Evolutionary conservation across 73 alveolate species (phyloP), one percentile per base, ranked within the genome.

Genomic region (Uronychia setigera): DNA sequence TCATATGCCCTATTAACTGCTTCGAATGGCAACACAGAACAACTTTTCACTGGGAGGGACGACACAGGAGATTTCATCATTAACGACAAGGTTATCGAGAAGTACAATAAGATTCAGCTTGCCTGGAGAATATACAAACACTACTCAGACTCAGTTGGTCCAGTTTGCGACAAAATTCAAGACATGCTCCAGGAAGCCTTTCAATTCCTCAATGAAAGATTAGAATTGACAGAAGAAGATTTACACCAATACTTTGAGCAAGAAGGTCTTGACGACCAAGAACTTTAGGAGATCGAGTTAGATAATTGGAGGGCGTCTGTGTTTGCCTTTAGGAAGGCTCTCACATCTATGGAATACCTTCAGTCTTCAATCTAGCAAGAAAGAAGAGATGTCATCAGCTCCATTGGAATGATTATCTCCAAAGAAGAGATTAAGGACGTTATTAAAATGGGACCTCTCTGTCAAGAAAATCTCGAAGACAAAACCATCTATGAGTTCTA

Each of bases 301-400:
- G 67, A 46, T 19, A 46, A 46, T 19, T 46, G 67, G 67, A 46
- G 67, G 67, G 67, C 67, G n/a, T 46, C 67, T 5, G 67, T 46
- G n/a, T 46, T 46, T 19, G 67, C 67, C 67, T 46, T 46, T 19
- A 46, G 67, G 67, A 46, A 46, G 67, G 67, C 67, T 46, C 67
- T 46, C 19, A 46, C 67, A 5, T 46, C 67, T 19, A 46, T 46
- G 67, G 67, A 46, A 46, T 46, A 46, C 67, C 67, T 46, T 19
- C 5, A 19, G 5, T 11, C n/a, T 19, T 46, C 67, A 5, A 46
- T 46, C 67, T 46, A 46, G 67, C 67, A 46, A 19, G 67, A 46
- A 46, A 46, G 67, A 19, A 46, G 19, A 19, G 67, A 46, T 5
- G 67, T 46, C 67, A 46, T 46, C 19, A 46, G 19, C 67, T 11